Base-by-base conservation (phyloP, 352 stramenopile genomes). In the Thraustotheca clavata region DNA sequence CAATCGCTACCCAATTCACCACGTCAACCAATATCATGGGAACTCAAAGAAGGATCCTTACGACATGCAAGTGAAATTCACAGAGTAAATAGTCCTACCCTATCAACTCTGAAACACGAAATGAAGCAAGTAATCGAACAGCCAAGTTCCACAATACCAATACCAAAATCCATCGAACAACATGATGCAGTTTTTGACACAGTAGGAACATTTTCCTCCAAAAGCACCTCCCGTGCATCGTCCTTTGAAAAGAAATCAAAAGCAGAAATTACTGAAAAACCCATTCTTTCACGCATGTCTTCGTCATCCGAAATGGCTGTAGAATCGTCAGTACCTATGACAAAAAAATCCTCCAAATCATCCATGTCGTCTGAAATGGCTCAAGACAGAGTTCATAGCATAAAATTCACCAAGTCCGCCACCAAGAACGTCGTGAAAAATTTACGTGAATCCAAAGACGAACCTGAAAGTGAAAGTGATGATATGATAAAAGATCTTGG, bases 1-100 rank as follows among this genome's bases (percentile, higher is more conserved):
- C 75, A 82, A 14, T 67, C 71, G 2, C 61, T 73, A 14, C 34
- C 68, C 5, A 66, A 49, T 9, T 33, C 52, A 26, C 41, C 49
- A 20, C 57, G 57, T 8, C 57, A 65, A n/a, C 26, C 20, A 4
- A 1, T 65, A 29, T 31, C 11, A 46, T 65, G 57, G 57, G 57
- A 50, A 24, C 38, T 65, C 6, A 65, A 54, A 1, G 57, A 54
- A 16, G 31, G 46, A 11, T 29, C 36, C 4, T n/a, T 35, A 14
- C 6, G 43, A 14, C 33, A 22, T 14, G 22, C 43, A 18, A 20
- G 38, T 43, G 38, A 20, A 14, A 50, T 29, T 12, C 27, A 50
- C 43, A 22, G 33, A 50, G 43, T n/a, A 50, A 29, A 50, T 14
- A 6, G 6, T 20, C 38, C 38, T 16, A 43, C 38, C 38, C 38